Percentiles rank a stretch among this genome's conserved stretches.
Evolutionary conservation across 108 stramenopile species (phyloP).

Genomic region (Fragilaria crotonensis): DNA sequence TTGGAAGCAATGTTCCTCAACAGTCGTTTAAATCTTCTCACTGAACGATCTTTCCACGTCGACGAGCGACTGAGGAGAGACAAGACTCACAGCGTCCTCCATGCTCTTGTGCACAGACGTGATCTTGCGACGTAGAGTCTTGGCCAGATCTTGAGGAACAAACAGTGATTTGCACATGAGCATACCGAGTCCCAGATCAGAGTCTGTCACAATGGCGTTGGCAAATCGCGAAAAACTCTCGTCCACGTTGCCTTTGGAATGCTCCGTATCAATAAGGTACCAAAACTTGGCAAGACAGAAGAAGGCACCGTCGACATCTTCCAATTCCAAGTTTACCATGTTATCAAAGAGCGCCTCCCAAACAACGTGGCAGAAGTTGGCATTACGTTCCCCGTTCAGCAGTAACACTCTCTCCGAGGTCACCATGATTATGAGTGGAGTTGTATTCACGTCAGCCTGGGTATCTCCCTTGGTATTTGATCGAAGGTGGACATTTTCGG

Average conservation of each 20-base stretch:
- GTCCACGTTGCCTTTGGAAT: not conserved
- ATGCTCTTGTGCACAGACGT: too few species aligned
- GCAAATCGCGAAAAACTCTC: not conserved
- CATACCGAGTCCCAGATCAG: slow-evolving; percentile 1
- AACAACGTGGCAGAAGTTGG: slow-evolving; percentile 36
- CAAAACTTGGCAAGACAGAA: slow-evolving; percentile 1
- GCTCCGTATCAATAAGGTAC: not conserved
- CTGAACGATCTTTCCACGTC: too few species aligned
- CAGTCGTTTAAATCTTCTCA: too few species aligned
- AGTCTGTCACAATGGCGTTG: not conserved
- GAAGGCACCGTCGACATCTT: not conserved
- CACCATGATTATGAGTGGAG: slow-evolving; percentile 35
- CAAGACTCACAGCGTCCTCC: too few species aligned
- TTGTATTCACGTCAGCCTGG: slow-evolving; percentile 2
- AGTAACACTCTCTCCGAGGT: slow-evolving; percentile 42
- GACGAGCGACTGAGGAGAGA: too few species aligned
- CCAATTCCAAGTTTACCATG: slow-evolving; percentile 25
- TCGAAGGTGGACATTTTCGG: slow-evolving; percentile 20
- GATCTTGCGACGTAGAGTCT: not conserved
- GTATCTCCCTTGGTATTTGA: not conserved
- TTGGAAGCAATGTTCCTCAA: too few species aligned
- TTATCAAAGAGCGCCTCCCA: slow-evolving; percentile 44
- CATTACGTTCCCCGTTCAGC: slow-evolving; percentile 30
- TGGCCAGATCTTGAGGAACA: slow-evolving; percentile 1
- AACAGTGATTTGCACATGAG: slow-evolving; percentile 1